These are phyloP conservation scores for Clitocybe nebularis DNA, from an alignment of 1,284 basidiomycete genomes.

Conservation along the genomic window DNA sequence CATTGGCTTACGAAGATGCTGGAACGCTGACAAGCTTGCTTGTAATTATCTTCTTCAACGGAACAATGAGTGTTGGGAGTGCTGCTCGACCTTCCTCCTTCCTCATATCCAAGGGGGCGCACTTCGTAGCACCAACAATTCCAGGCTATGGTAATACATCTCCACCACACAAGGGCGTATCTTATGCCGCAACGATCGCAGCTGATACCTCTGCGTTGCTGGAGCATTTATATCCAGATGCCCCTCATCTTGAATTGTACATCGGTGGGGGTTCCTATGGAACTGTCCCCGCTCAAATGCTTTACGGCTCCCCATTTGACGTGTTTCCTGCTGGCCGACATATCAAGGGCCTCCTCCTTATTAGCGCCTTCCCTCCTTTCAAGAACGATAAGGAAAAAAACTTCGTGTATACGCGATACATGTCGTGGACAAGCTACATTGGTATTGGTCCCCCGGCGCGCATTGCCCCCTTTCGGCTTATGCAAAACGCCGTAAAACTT, in stretches of 20 bases:
- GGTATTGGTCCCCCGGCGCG: slow-evolving; percentile 31
- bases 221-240: slow-evolving; percentile 33
- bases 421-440: slow-evolving; percentile 37
- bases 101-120: slow-evolving; percentile 27
- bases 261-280: slow-evolving; percentile 45
- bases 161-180: slow-evolving; percentile 22
- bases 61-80: slow-evolving; percentile 36
- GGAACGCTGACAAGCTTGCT: slow-evolving; percentile 33
- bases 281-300: slow-evolving; percentile 42
- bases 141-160: slow-evolving; percentile 46
- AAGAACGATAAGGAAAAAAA: slow-evolving; percentile 27
- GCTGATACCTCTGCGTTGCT: slow-evolving; percentile 36
- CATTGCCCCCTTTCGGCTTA: slow-evolving; percentile 29
- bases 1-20: slow-evolving; percentile 38
- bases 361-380: slow-evolving; percentile 37
- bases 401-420: slow-evolving; percentile 27
- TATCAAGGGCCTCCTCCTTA: slow-evolving; percentile 37
- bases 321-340: slow-evolving; percentile 39
- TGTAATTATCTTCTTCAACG: slow-evolving; percentile 38
- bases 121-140: slow-evolving; percentile 37
- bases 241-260: slow-evolving; percentile 32
- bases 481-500: slow-evolving; percentile 22
- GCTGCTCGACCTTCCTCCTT: slow-evolving; percentile 19
- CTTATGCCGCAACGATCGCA: slow-evolving; percentile 33
- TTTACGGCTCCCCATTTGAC: slow-evolving; percentile 45